A percentile compares a stretch with the other conserved stretches of the same genome.
Evolutionary conservation across 257 asterid species (phyloP).

Genomic region (Striga asiatica): DNA sequence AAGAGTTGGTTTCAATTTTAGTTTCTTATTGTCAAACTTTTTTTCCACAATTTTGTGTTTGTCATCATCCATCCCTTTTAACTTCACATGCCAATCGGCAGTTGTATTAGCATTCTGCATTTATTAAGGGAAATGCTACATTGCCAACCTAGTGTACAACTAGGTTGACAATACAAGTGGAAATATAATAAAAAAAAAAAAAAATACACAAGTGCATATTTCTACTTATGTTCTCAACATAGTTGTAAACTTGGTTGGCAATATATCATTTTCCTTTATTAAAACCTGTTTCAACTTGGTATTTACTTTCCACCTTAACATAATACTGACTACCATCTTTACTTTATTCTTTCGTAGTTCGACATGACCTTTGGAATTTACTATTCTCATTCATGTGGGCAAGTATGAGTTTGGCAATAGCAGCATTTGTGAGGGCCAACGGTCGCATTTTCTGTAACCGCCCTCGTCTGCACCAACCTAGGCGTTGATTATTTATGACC

Average conservation of each 20-base stretch:
- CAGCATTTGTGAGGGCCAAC: conserved; percentile 70
- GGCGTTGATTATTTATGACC: conserved; percentile 35
- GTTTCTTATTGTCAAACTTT: background rate
- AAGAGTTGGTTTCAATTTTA: background rate
- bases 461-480: conserved; percentile 87
- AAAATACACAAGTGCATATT: too few relatives aligned
- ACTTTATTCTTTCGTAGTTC: conserved; percentile 37
- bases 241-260: too few relatives aligned
- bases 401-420: conserved; percentile 69
- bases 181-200: too few relatives aligned
- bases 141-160: too few relatives aligned
- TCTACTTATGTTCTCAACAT: too few relatives aligned
- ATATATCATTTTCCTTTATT: too few relatives aligned
- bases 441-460: conserved; percentile 95
- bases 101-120: background rate
- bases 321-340: conserved; percentile 3
- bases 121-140: too few relatives aligned
- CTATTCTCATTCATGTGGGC: conserved; percentile 85
- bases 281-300: background rate
- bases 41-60: background rate
- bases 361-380: conserved; percentile 47
- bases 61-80: background rate
- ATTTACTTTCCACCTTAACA: background rate
- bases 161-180: too few relatives aligned
- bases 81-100: background rate